Percentiles rank a stretch among this genome's conserved stretches.
Evolutionary conservation across 2,329 filamentous ascomycete genomes (phyloP).

Genomic region (Cladosporium sp.): DNA sequence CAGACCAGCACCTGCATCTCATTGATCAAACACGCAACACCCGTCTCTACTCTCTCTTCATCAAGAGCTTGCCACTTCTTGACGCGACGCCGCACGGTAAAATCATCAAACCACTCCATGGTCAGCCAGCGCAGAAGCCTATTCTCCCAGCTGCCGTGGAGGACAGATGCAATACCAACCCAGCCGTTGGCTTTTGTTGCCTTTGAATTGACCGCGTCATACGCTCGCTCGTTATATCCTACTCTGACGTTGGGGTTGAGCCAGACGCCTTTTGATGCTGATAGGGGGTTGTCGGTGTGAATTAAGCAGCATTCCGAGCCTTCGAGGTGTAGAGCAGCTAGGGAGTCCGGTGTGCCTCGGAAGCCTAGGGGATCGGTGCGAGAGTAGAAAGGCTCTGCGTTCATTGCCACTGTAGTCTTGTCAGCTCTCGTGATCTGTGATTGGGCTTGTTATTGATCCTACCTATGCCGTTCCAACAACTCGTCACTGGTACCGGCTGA

Average conservation of each 20-base stretch:
- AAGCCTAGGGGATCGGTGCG: constrained; percentile 49
- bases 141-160: constrained; percentile 58
- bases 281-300: constrained; percentile 65
- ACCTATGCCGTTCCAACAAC: constrained; percentile 59
- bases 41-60: constrained; percentile 29
- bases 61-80: constrained; percentile 15
- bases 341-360: constrained; percentile 59
- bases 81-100: constrained; percentile 21
- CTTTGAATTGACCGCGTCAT: constrained; percentile 39
- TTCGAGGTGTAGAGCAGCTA: constrained; percentile 61
- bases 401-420: constrained; percentile 38
- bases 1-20: constrained; percentile 27
- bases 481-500: constrained; percentile 55
- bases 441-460: constrained; percentile 36
- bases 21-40: constrained; percentile 26
- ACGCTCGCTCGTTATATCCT: constrained; percentile 56
- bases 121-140: constrained; percentile 47
- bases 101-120: constrained; percentile 29
- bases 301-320: constrained; percentile 78
- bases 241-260: constrained; percentile 68
- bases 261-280: constrained; percentile 53
- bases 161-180: constrained; percentile 38
- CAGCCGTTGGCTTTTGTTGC: constrained; percentile 20
- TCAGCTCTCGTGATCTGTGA: not conserved
- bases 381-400: constrained; percentile 52